Evolutionary conservation across 2,329 filamentous ascomycete species (phyloP), one percentile per base, ranked within the genome.

Genomic region (Aquanectria penicillioides): DNA sequence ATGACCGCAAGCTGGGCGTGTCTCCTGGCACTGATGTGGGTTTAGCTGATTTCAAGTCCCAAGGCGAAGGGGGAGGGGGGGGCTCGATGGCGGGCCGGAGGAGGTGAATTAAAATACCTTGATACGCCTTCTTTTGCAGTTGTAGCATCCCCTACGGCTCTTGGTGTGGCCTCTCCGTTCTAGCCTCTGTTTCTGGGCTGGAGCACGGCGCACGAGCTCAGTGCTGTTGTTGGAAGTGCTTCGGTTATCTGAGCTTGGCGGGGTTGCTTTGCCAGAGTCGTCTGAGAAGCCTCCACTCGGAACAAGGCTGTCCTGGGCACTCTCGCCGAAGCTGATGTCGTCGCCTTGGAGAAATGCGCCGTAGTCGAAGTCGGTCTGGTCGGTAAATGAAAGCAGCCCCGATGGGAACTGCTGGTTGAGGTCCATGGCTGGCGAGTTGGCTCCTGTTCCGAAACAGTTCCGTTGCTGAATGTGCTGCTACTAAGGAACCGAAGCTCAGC

Each of bases 91-190:
- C n/a, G n/a, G n/a, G n/a, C n/a, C n/a, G n/a, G n/a, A 17, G 10
- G 12, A 25, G 18, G n/a, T n/a, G n/a, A n/a, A 13, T 20, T 8
- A 8, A 38, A 50, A 18, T 73, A 83, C 84, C 81, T 87, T 90
- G 71, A 90, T 89, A 57, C 87, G 83, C 34, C 87, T 77, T 54
- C 83, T 79, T 73, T 90, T 90, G 76, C 88, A 90, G 70, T 88
- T 88, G 72, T 83, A 89, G 73, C 88, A 90, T 8, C 87, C 88
- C 13, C 83, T 78, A 20, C 88, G 81, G 47, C 85, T 88, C 72
- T 90, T 90, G 10, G 85, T 89, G 62, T 90, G 88, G 0, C 87
- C 86, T 61, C 86, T 81, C 53, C 87, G 76, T 70, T 86, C 84
- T 22, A 83, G 62, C 38, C 79, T 75, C 63, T 78, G 67, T 47